Evolutionary conservation across 768 basidiomycete genomes (phyloP), one percentile per base, ranked within the genome.

Genomic region (Rhodosporidiobolus sp.): DNA sequence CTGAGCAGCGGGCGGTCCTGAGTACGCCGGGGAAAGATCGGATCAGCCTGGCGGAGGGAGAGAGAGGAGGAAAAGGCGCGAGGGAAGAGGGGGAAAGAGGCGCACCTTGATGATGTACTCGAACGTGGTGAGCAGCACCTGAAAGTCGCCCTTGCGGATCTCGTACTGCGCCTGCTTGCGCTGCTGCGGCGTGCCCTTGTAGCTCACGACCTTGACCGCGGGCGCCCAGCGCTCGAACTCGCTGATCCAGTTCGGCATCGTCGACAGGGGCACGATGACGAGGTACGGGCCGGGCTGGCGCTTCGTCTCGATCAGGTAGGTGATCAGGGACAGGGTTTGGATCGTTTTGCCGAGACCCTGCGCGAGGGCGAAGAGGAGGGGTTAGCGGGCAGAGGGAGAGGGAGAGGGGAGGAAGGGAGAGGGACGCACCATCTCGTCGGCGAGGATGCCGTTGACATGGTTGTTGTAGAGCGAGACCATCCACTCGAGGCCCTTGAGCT

Each of bases 321-420:
- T 94, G 75, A 92, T 88, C 79, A 99, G 95, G 0, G 95, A 88
- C 55, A 99, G 97, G 0, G 89, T 92, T 85, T 99, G 96, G 1
- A 98, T 85, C 0, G 96, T 99, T 90, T 96, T 78, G 30, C 77
- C 77, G 48, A 78, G 75, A 67, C 79, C 78, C 76, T 77, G 54
- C 1, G 28, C 16, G 17, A 9, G 45, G n/a, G n/a, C n/a, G n/a
- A n/a, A 26, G 30, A 14, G 54, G 30, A 10, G 26, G 32, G 28
- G 49, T 68, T 46, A 59, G 65, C 28, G 34, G 28, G 32, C 28
- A 11, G 16, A 48, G 30, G 14, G 46, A 43, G 58, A 34, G 58
- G 52, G 14, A 45, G 34, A 52, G 20, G 17, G 48, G 6, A 9
- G 28, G 7, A 12, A 59, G 20, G 4, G 28, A 19, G 26, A 60